Evolutionary conservation across 345 rosid species (phyloP).

Genomic region (Lepidium aucheri): DNA sequence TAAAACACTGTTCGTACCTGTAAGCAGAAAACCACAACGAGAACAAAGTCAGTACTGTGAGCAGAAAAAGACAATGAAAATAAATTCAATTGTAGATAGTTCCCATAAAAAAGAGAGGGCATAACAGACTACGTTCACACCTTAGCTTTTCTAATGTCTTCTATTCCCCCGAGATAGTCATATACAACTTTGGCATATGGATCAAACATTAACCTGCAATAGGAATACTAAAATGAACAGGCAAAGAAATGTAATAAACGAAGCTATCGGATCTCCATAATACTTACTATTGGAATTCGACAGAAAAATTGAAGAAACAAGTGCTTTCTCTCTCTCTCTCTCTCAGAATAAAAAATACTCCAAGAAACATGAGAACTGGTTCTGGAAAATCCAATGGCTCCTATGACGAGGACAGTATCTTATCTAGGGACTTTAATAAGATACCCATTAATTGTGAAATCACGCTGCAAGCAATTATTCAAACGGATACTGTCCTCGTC

Average conservation of each 20-base stretch:
- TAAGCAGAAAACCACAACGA: conserved; percentile 3
- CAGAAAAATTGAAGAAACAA: background rate
- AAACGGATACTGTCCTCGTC: conserved; percentile 55
- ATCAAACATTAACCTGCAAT: conserved; percentile 70
- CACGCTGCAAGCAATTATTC: conserved; percentile 67
- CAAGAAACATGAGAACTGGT: conserved; percentile 18
- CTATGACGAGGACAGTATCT: conserved; percentile 28
- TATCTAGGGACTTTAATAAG: background rate
- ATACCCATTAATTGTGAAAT: conserved; percentile 87
- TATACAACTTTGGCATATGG: conserved; percentile 71
- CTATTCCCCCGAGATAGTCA: conserved; percentile 75
- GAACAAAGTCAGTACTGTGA: conserved; percentile 26
- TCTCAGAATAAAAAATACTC: background rate
- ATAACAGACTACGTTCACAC: conserved; percentile 49
- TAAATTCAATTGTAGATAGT: background rate
- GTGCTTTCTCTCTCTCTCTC: background rate
- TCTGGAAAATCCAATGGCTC: background rate
- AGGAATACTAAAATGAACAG: background rate
- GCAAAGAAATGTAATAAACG: background rate
- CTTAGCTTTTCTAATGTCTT: conserved; percentile 73
- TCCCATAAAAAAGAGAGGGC: background rate
- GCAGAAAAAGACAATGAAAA: conserved; percentile 12
- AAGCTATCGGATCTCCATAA: background rate
- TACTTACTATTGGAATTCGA: background rate
- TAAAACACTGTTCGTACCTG: conserved; percentile 49